A percentile compares a stretch with the other conserved stretches of the same genome.
Evolutionary conservation across 2,329 filamentous ascomycete genomes (phyloP).

Genomic region (Sporothrix mexicana): DNA sequence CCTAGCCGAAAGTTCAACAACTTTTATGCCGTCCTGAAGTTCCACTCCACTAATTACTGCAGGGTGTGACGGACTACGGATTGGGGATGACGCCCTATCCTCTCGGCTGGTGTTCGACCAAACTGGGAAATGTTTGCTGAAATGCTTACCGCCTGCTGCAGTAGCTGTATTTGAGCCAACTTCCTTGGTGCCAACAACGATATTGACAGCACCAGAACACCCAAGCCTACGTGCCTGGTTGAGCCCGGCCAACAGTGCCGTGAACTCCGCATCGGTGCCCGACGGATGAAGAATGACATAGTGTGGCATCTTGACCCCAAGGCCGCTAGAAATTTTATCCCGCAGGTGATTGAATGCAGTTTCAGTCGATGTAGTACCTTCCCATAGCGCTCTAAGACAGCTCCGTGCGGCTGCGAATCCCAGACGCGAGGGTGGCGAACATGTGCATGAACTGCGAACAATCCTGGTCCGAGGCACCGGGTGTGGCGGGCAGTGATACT

Average conservation of each 20-base stretch:
- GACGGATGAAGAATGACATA: conserved; percentile 32
- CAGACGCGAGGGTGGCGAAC: conserved; percentile 29
- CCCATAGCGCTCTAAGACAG: neutral
- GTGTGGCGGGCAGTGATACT: conserved; percentile 28
- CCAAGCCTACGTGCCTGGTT: conserved; percentile 21
- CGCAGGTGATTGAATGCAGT: conserved; percentile 23
- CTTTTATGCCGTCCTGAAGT: neutral
- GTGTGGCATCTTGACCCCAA: conserved; percentile 22
- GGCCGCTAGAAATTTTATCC: conserved; percentile 1
- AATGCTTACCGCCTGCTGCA: conserved; percentile 29
- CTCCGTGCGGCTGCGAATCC: conserved; percentile 27
- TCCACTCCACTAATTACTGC: neutral
- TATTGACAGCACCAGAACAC: conserved; percentile 24
- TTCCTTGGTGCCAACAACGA: conserved; percentile 31
- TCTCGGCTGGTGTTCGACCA: neutral
- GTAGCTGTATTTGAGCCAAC: conserved; percentile 33
- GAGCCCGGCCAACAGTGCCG: conserved; percentile 24
- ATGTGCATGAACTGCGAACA: conserved; percentile 32
- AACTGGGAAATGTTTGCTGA: conserved; percentile 26
- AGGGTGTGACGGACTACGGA: too few species aligned
- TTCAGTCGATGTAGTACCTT: conserved; percentile 6
- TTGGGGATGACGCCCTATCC: neutral
- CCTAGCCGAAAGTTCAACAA: conserved; percentile 29
- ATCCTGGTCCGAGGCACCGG: neutral
- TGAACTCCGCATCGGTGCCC: conserved; percentile 33